A percentile compares a stretch with the other conserved stretches of the same genome.
These are phyloP conservation scores for Entomortierella lignicola DNA, from an alignment of 192 early-diverging fungal species.

Conservation along the genomic window DNA sequence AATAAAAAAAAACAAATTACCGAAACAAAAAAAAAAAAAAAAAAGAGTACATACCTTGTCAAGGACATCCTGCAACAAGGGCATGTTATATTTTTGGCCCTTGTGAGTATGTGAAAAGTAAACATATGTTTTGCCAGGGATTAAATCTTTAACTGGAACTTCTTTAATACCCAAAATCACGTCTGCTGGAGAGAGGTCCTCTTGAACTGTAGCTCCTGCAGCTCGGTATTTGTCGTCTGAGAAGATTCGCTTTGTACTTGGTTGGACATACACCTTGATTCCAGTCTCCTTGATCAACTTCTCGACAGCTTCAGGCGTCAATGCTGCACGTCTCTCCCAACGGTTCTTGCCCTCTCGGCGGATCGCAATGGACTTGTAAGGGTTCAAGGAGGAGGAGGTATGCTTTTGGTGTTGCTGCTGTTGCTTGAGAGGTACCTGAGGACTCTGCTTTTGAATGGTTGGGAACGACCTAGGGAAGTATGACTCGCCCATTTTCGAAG, in stretches of 20 bases:
- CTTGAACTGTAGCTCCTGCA: constrained; percentile 86
- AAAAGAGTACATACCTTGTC: constrained; percentile 74
- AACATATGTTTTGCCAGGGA: constrained; percentile 91
- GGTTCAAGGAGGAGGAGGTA: constrained; percentile 37
- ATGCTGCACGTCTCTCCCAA: constrained; percentile 94
- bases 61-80: constrained; percentile 85
- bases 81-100: constrained; percentile 95
- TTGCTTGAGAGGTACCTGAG: constrained; percentile 1
- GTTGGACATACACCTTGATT: constrained; percentile 89
- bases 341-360: constrained; percentile 96
- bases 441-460: constrained; percentile 19
- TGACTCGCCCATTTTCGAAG: constrained; percentile 25
- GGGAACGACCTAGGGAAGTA: constrained; percentile 40
- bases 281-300: constrained; percentile 87
- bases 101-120: constrained; percentile 99
- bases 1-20: not conserved
- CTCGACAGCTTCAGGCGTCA: constrained; percentile 89
- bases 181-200: constrained; percentile 91
- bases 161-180: constrained; percentile 98
- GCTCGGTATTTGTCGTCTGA: constrained; percentile 85
- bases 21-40: no score
- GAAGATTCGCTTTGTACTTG: constrained; percentile 92
- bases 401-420: constrained; percentile 53
- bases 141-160: constrained; percentile 83
- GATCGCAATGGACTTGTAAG: constrained; percentile 75